Conservation (phyloP, 2,329 filamentous ascomycete species). For the Hypoxylon sp. region DNA sequence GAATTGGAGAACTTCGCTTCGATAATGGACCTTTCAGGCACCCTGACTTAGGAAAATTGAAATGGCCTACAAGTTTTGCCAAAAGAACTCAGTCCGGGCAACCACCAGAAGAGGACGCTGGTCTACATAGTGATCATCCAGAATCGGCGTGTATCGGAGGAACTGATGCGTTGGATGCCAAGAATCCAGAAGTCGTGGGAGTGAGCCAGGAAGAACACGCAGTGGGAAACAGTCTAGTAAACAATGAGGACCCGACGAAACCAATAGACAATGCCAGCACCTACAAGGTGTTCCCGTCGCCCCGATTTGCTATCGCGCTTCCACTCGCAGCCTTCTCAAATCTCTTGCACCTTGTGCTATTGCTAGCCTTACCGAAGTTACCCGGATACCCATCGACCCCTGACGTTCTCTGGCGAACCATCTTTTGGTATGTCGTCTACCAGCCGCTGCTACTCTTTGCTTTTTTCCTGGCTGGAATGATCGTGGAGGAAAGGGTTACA, state of each 20-base stretch:
- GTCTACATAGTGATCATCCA: conserved; percentile 7
- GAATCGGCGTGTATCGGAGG: conserved; percentile 12
- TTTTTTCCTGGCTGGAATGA: conserved; percentile 49
- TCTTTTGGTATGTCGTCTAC: conserved; percentile 47
- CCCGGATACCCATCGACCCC: conserved; percentile 38
- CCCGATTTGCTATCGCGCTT: conserved; percentile 41
- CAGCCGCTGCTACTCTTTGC: conserved; percentile 46
- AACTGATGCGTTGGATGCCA: conserved; percentile 3
- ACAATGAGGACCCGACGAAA: conserved; percentile 17
- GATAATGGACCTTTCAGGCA: conserved; percentile 2
- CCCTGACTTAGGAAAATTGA: conserved; percentile 1
- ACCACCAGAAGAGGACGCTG: conserved; percentile 16
- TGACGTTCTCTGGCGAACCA: conserved; percentile 40
- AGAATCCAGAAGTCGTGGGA: conserved; percentile 5
- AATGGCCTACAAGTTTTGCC: conserved; percentile 14
- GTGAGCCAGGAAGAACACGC: background rate
- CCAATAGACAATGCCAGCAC: conserved; percentile 9
- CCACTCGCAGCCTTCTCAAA: conserved; percentile 42
- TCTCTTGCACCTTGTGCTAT: conserved; percentile 42
- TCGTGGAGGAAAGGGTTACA: conserved; percentile 45
- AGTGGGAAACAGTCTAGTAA: conserved; percentile 14
- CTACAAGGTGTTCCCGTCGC: conserved; percentile 37
- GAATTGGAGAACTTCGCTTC: conserved; percentile 13
- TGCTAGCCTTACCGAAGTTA: conserved; percentile 44
- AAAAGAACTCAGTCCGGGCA: conserved; percentile 25